These are phyloP conservation scores for Clausena lansium DNA, from an alignment of 345 rosid species.

Conservation along the genomic window DNA sequence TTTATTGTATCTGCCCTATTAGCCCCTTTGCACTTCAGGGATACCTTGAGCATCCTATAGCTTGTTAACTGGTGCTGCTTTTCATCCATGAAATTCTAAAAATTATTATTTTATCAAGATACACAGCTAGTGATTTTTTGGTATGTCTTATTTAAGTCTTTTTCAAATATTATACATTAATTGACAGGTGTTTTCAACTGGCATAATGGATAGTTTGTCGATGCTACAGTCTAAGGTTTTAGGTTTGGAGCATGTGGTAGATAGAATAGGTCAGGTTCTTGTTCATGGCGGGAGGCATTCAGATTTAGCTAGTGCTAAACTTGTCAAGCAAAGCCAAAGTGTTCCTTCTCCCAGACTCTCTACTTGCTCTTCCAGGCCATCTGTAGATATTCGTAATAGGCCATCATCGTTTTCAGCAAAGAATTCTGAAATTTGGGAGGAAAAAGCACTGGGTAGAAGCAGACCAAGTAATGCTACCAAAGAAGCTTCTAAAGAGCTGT, in stretches of 20 bases:
- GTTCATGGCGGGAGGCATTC: conserved; percentile 37
- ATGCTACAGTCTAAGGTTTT: conserved; percentile 70
- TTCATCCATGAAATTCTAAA: not conserved
- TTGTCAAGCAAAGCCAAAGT: conserved; percentile 49
- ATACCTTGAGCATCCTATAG: not conserved
- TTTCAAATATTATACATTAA: not conserved
- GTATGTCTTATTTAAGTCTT: not conserved
- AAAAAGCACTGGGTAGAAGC: conserved; percentile 46
- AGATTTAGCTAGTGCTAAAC: conserved; percentile 40
- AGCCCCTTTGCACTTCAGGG: not conserved
- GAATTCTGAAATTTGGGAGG: conserved; percentile 51
- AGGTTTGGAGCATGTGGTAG: conserved; percentile 71
- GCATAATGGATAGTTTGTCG: conserved; percentile 61
- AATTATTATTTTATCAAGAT: not conserved
- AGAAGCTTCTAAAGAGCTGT: conserved; percentile 44
- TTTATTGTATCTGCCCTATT: not conserved
- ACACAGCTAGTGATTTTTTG: not conserved
- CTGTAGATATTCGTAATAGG: conserved; percentile 48
- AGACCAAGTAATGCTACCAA: conserved; percentile 39
- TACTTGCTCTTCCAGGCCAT: conserved; percentile 66
- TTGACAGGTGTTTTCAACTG: conserved; percentile 65
- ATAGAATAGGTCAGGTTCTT: conserved; percentile 43
- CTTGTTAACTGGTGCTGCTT: not conserved
- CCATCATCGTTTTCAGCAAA: conserved; percentile 46
- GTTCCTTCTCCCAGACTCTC: conserved; percentile 63